A percentile compares a stretch with the other conserved stretches of the same genome.
phyloP scores from a whole-genome alignment of 495 filamentous ascomycete genomes.

The Bryoglossum gracile region DNA sequence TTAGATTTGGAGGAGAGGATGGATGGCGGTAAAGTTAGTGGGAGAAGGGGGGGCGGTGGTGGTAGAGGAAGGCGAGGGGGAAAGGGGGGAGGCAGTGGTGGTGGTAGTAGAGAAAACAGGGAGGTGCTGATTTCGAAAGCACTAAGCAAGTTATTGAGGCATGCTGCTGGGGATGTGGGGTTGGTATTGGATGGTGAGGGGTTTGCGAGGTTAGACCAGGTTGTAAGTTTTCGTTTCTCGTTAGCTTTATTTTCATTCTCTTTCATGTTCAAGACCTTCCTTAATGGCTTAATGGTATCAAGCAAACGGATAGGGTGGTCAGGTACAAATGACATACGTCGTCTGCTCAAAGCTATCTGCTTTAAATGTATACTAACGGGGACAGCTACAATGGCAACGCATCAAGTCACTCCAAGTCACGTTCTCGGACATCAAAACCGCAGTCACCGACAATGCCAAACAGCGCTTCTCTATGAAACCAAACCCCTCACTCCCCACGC shows the following conservation, averaged over 20 bases:
- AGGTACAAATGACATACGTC: too few relatives aligned
- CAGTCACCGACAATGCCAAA: slow-evolving; percentile 75
- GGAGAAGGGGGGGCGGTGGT: slow-evolving; percentile 1
- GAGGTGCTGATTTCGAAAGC: slow-evolving; percentile 72
- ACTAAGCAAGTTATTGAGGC: slow-evolving; percentile 69
- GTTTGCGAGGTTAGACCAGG: slow-evolving; percentile 67
- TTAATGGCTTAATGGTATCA: too few relatives aligned
- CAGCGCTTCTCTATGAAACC: slow-evolving; percentile 70
- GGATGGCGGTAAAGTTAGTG: slow-evolving; percentile 8
- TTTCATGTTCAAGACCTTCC: too few relatives aligned
- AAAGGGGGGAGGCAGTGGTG: slow-evolving; percentile 28
- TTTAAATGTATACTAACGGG: too few relatives aligned
- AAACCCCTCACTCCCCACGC: slow-evolving; percentile 28
- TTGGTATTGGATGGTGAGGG: slow-evolving; percentile 70
- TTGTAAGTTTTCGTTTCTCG: too few relatives aligned
- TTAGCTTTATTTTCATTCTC: too few relatives aligned
- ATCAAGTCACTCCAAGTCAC: slow-evolving; percentile 63
- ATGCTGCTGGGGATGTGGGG: slow-evolving; percentile 74
- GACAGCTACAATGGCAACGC: slow-evolving; percentile 35
- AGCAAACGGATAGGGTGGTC: too few relatives aligned
- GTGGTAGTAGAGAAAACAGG: slow-evolving; percentile 32
- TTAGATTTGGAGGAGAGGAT: slow-evolving; percentile 8
- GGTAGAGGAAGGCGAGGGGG: slow-evolving; percentile 23
- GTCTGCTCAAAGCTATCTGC: too few relatives aligned
- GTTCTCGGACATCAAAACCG: slow-evolving; percentile 62